Evolutionary conservation across 441 rosid species (phyloP), one percentile per base, ranked within the genome.

Genomic region (Erysimum cheiri): DNA sequence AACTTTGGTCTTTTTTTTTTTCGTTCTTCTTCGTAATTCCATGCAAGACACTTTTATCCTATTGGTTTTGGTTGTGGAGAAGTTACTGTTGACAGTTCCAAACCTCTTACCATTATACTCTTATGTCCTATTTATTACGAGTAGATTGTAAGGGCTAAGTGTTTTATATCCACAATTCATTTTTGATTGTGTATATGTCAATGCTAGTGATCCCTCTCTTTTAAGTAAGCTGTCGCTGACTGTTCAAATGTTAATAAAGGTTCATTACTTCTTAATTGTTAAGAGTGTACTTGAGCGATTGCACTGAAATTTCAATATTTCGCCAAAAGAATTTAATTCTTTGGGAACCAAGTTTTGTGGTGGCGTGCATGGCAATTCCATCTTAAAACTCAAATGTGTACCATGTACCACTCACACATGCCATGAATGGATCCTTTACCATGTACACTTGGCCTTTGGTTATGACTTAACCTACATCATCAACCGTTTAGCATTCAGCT

Each of bases 61-160:
- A 36, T 55, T 53, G 63, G 57, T 28, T 62, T 53, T 24, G 28
- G 55, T n/a, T 71, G 29, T 43, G 62, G 56, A 54, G 19, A 54
- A 71, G 48, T 41, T 32, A 53, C 29, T 35, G 13, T 55, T 44
- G 26, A 71, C 48, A 55, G 49, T 26, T 72, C 28, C 41, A 26
- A 64, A 24, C 15, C 65, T 47, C 36, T 40, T 40, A 44, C 12
- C 40, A 29, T 26, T 47, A 28, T 33, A 55, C 17, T 32, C 41
- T 33, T 26, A 47, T 47, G 13, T 19, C 12, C 28, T 26, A 52
- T 28, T 8, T 46, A 2, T 17, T 6, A 43, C n/a, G n/a, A n/a
- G n/a, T n/a, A n/a, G 47, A 43, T 43, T 9, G 9, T 41, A 6
- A 8, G 26, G 12, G 26, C 15, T 10, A 19, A 26, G 14, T 26